phyloP scores from a whole-genome alignment of 2,329 filamentous ascomycete genomes.

The Fusarium staphyleae region DNA sequence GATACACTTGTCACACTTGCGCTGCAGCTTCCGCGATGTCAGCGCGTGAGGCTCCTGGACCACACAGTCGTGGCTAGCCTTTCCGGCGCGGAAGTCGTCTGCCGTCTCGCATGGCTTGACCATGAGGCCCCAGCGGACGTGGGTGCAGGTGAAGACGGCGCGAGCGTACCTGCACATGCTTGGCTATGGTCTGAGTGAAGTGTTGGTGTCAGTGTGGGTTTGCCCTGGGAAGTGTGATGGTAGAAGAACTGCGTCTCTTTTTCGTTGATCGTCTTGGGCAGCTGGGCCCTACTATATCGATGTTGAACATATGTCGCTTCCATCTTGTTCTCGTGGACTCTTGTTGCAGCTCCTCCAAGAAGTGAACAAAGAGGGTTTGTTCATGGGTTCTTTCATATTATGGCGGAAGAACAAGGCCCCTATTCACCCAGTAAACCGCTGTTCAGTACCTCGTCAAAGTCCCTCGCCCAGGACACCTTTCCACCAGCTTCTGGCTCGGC shows the following conservation, averaged over 20 bases:
- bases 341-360: too few species aligned
- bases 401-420: neutral
- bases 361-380: too few species aligned
- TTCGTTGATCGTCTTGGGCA: too few species aligned
- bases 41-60: conserved; percentile 33
- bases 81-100: conserved; percentile 19
- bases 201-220: too few species aligned
- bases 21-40: conserved; percentile 29
- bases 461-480: conserved; percentile 51
- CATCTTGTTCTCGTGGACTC: too few species aligned
- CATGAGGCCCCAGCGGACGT: conserved; percentile 39
- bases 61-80: conserved; percentile 26
- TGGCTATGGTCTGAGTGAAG: neutral
- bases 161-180: conserved; percentile 43
- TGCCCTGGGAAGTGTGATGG: too few species aligned
- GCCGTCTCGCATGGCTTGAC: conserved; percentile 33
- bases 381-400: too few species aligned
- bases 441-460: conserved; percentile 53
- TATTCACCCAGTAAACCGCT: conserved; percentile 38
- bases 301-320: too few species aligned
- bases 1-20: conserved; percentile 38
- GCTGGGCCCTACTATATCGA: too few species aligned
- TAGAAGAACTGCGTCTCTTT: too few species aligned
- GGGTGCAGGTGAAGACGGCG: conserved; percentile 38
- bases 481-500: conserved; percentile 16